Evolutionary conservation across 805 yeast genomes (phyloP).

Genomic region (Metschnikowia koreensis): DNA sequence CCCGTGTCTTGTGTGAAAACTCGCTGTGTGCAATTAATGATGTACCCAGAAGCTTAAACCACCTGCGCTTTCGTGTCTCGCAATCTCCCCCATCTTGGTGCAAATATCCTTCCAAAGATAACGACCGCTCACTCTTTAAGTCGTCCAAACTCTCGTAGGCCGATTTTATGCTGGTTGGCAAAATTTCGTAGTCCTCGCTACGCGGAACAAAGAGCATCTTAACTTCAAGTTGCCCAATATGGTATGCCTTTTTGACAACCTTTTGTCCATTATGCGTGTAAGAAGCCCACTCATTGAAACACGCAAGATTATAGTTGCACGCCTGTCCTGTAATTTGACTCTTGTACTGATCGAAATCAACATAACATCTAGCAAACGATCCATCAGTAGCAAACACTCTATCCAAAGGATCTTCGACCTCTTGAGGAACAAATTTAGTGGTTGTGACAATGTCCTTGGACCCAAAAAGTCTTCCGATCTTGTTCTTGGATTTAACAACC

Average conservation of each 20-base stretch:
- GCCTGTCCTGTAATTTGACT: slow-evolving; percentile 53
- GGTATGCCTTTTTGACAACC: slow-evolving; percentile 46
- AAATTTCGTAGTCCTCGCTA: slow-evolving; percentile 53
- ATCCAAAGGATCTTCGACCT: slow-evolving; percentile 59
- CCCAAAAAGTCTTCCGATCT: slow-evolving; percentile 48
- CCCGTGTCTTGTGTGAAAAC: slow-evolving; percentile 62
- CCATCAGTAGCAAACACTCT: slow-evolving; percentile 77
- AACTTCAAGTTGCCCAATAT: slow-evolving; percentile 64
- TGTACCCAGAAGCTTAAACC: slow-evolving; percentile 68
- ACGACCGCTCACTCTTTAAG: slow-evolving; percentile 25
- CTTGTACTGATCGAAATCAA: slow-evolving; percentile 60
- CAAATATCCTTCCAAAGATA: slow-evolving; percentile 61
- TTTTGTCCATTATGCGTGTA: slow-evolving; percentile 23
- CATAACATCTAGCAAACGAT: slow-evolving; percentile 77
- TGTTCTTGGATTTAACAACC: slow-evolving; percentile 44
- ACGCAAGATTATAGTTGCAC: slow-evolving; percentile 51
- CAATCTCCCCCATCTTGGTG: slow-evolving; percentile 94
- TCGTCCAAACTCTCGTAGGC: slow-evolving; percentile 37
- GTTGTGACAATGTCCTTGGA: slow-evolving; percentile 47
- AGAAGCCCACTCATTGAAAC: slow-evolving; percentile 81
- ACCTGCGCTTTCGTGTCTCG: slow-evolving; percentile 68
- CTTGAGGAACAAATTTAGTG: slow-evolving; percentile 51
- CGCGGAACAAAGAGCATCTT: slow-evolving; percentile 71
- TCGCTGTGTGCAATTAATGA: slow-evolving; percentile 77
- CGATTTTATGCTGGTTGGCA: slow-evolving; percentile 67